These are phyloP conservation scores for Sugiyamaella castrensis DNA, from an alignment of 1,139 yeast species.

Conservation along the genomic window DNA sequence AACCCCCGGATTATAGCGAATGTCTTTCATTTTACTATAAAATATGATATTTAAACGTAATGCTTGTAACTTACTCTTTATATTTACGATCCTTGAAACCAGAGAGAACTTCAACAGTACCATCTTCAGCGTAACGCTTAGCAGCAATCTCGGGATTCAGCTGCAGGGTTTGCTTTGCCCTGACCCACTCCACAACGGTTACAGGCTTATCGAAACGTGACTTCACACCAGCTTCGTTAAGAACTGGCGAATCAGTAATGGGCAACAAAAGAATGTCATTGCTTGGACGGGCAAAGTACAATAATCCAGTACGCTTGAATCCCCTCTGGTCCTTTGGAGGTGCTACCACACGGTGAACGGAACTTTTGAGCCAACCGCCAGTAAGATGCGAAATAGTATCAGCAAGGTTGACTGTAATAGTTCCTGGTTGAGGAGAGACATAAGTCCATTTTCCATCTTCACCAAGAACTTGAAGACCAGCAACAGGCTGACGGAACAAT, in stretches of 20 bases:
- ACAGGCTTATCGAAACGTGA: slow-evolving; percentile 9
- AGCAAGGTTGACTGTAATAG: slow-evolving; percentile 10
- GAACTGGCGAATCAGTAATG: slow-evolving; percentile 7
- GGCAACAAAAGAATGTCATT: slow-evolving; percentile 4
- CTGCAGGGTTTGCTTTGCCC: too few relatives aligned
- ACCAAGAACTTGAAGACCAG: slow-evolving; percentile 9
- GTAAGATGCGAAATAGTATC: slow-evolving; percentile 10
- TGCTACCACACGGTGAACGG: slow-evolving; percentile 10
- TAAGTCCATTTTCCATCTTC: slow-evolving; percentile 13
- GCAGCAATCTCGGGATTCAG: too few relatives aligned
- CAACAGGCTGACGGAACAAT: slow-evolving; percentile 10
- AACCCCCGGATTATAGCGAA: too few relatives aligned
- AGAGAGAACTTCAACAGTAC: too few relatives aligned
- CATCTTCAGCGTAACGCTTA: too few relatives aligned
- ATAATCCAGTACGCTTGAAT: slow-evolving; percentile 7
- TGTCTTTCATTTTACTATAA: too few relatives aligned
- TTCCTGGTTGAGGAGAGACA: slow-evolving; percentile 14
- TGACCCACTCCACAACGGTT: slow-evolving; percentile 20
- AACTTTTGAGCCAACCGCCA: slow-evolving; percentile 10
- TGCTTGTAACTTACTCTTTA: too few relatives aligned
- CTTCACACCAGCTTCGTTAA: slow-evolving; percentile 6
- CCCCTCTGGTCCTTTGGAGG: slow-evolving; percentile 11
- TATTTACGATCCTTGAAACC: too few relatives aligned
- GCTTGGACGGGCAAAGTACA: slow-evolving; percentile 10
- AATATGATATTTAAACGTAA: too few relatives aligned